phyloP scores from a whole-genome alignment of 352 stramenopile species.

The Phytophthora ramorum region DNA sequence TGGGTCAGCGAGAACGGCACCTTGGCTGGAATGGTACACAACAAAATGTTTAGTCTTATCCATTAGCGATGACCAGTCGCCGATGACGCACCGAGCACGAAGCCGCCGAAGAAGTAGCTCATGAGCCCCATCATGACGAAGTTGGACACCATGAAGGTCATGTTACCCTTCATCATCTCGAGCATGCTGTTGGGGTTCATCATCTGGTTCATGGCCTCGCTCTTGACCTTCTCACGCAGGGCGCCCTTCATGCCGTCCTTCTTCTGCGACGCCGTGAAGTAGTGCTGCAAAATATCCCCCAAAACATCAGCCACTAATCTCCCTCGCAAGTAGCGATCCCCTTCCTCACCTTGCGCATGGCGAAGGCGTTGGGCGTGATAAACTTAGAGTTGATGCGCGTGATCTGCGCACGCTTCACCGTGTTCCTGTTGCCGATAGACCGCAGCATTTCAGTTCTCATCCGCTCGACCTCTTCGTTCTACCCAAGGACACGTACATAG shows the following conservation, averaged over 20 bases:
- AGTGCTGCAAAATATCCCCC: conserved; percentile 49
- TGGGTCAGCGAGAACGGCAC: conserved; percentile 98
- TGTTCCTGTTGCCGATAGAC: conserved; percentile 67
- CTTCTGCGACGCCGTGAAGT: conserved; percentile 90
- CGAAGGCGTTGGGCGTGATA: conserved; percentile 81
- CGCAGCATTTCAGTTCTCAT: background rate
- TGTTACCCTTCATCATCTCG: conserved; percentile 99
- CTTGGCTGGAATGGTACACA: conserved; percentile 81
- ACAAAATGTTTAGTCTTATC: background rate
- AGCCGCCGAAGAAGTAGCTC: conserved; percentile 98
- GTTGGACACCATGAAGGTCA: conserved; percentile 99
- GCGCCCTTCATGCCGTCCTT: conserved; percentile 86
- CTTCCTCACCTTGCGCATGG: conserved; percentile 83
- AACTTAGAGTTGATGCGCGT: conserved; percentile 92
- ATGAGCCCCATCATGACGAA: conserved; percentile 99
- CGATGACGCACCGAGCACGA: conserved; percentile 89
- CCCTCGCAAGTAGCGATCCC: background rate
- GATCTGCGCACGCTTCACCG: conserved; percentile 81
- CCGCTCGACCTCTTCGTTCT: background rate
- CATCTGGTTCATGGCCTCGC: conserved; percentile 93
- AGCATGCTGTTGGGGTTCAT: conserved; percentile 97
- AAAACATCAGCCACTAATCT: conserved; percentile 5
- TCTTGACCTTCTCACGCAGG: conserved; percentile 91
- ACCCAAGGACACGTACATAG: conserved; percentile 58
- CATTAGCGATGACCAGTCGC: background rate